A percentile compares a stretch with the other conserved stretches of the same genome.
These are phyloP conservation scores for Peterozyma toletana DNA, from an alignment of 805 yeast species.

Conservation along the genomic window DNA sequence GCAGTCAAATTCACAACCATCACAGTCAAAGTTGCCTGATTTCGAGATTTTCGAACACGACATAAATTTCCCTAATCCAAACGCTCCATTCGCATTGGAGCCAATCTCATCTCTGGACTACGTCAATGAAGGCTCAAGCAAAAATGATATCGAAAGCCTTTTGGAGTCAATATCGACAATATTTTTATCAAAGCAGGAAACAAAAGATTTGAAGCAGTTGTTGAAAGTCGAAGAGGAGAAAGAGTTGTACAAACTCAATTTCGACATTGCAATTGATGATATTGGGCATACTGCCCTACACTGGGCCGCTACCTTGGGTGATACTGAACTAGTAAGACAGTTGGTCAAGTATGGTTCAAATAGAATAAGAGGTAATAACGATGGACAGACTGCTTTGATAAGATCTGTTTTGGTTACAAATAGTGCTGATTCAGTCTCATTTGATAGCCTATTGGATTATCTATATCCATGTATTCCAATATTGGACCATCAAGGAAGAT, in stretches of 20 bases:
- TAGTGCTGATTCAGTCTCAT: slow-evolving; percentile 71
- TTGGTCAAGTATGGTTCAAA: slow-evolving; percentile 63
- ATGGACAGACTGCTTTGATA: slow-evolving; percentile 83
- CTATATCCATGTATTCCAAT: slow-evolving; percentile 68
- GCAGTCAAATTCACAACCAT: slow-evolving; percentile 1
- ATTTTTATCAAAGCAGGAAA: slow-evolving; percentile 35
- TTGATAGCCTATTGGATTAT: slow-evolving; percentile 60
- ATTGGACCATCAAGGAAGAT: slow-evolving; percentile 63
- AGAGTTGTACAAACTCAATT: slow-evolving; percentile 33
- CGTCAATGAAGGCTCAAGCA: slow-evolving; percentile 1
- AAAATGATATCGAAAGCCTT: slow-evolving; percentile 27
- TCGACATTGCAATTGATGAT: slow-evolving; percentile 88
- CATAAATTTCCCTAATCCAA: slow-evolving; percentile 29
- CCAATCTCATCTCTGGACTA: slow-evolving; percentile 26
- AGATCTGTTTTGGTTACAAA: slow-evolving; percentile 82
- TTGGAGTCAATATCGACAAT: slow-evolving; percentile 41
- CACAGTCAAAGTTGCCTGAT: slow-evolving; percentile 12
- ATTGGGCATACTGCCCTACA: slow-evolving; percentile 91
- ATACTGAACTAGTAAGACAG: slow-evolving; percentile 58
- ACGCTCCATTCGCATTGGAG: slow-evolving; percentile 39
- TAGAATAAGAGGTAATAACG: slow-evolving; percentile 64
- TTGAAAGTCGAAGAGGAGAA: slow-evolving; percentile 14
- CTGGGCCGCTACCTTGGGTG: slow-evolving; percentile 92
- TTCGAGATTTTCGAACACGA: slow-evolving; percentile 29
- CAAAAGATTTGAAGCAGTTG: slow-evolving; percentile 9